These are phyloP conservation scores for Millerozyma acaciae DNA, from an alignment of 805 yeast genomes.

Conservation along the genomic window DNA sequence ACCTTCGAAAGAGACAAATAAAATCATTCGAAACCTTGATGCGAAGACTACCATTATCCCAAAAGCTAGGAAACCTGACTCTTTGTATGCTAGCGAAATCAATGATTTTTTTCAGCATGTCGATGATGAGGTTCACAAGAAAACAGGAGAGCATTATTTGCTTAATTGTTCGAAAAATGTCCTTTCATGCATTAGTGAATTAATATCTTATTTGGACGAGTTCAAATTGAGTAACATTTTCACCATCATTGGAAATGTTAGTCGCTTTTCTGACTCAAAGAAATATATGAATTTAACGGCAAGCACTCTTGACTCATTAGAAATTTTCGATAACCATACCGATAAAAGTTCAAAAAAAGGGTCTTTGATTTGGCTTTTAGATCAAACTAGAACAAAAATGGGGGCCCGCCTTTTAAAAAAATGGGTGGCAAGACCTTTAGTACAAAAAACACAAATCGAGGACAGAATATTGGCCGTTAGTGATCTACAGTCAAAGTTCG, in stretches of 20 bases:
- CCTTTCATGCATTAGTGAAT: constrained; percentile 40
- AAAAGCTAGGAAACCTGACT: constrained; percentile 2
- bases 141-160: constrained; percentile 22
- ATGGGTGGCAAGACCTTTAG: constrained; percentile 78
- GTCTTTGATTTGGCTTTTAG: constrained; percentile 72
- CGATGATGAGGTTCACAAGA: constrained; percentile 12
- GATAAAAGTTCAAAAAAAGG: constrained; percentile 53
- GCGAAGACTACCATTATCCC: constrained; percentile 10
- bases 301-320: constrained; percentile 66
- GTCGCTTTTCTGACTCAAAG: constrained; percentile 44
- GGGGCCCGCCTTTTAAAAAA: constrained; percentile 63
- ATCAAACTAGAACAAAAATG: constrained; percentile 74
- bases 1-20: constrained; percentile 29
- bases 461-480: constrained; percentile 58
- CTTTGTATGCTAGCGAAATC: constrained; percentile 12
- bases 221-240: constrained; percentile 61
- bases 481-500: constrained; percentile 24
- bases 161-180: constrained; percentile 16
- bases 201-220: constrained; percentile 55
- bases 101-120: constrained; percentile 23
- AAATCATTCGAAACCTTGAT: constrained; percentile 15
- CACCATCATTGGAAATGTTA: constrained; percentile 46
- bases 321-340: constrained; percentile 66
- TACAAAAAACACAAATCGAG: constrained; percentile 49
- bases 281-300: constrained; percentile 58